Base-by-base conservation (phyloP, 257 asterid species). In the Apocynum venetum region DNA sequence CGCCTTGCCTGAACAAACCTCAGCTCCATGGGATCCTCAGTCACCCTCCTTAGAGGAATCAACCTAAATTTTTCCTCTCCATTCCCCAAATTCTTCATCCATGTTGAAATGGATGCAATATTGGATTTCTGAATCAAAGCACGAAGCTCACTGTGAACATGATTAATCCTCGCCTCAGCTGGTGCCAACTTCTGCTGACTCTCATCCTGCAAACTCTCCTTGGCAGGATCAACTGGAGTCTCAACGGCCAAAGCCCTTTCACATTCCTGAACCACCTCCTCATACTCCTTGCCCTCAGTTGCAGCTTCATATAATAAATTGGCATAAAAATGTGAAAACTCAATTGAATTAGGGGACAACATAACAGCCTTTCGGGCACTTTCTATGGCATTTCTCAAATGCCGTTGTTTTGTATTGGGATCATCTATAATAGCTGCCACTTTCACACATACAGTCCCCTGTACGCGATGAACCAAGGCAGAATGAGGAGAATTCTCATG, bases 201-300 rank as follows among this genome's bases (percentile, higher is more conserved):
- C 87, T 86, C 97, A 41, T 92, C 98, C 78, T 86, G 97, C 78
- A 89, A 83, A 76, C 90, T 91, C 91, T 93, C 95, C 84, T 85
- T 91, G 56, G 90, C 97, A 69, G 98, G 98, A 83, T 93, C 98
- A 71, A 91, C 87, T 0, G 98, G 98, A 75, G 87, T 90, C 80
- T 90, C 93, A 59, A 91, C 89, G 1, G 88, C 87, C 85, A 93
- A 85, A 38, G 91, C 98, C 87, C 88, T 88, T 82, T 93, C 95
- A 77, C 98, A 93, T 89, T 89, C 92, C 12, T 80, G 87, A 82
- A 89, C 90, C 80, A 89, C 97, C 82, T 89, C 96, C 86, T 91
- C 98, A 19, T 84, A 93, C 72, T 91, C 96, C 80, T 83, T 91
- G 40, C 82, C 89, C 67, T 93, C 94, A 71, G 81, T 90, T 3